Evolutionary conservation across 108 stramenopile genomes (phyloP).

Genomic region (Nannochloropsis salina): DNA sequence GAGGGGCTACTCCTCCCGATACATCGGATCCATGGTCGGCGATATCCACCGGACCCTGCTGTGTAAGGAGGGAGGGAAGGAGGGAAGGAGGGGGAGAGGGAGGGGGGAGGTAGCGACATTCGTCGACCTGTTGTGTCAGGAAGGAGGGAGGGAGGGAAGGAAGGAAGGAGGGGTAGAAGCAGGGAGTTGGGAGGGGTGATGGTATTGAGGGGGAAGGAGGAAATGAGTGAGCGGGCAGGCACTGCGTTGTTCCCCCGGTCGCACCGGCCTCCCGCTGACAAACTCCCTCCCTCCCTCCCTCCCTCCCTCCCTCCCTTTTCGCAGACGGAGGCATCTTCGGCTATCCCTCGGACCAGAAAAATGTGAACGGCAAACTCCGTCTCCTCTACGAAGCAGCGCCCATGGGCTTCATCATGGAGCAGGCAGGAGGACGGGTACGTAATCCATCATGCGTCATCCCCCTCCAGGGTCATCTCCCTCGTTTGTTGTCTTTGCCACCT

Average conservation of each 20-base stretch:
- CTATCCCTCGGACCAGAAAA: constrained; percentile 51
- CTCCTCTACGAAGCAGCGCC: constrained; percentile 74
- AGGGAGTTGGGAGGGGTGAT: background rate
- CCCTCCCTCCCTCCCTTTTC: background rate
- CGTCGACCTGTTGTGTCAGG: background rate
- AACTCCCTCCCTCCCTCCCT: constrained; percentile 2
- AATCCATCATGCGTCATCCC: background rate
- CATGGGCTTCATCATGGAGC: constrained; percentile 78
- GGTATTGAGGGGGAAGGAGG: background rate
- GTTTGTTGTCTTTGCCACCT: background rate
- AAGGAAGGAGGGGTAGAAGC: background rate
- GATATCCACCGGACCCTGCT: constrained; percentile 58
- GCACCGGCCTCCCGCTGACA: background rate
- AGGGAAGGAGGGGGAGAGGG: background rate
- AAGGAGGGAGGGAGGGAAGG: background rate
- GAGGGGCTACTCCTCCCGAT: constrained; percentile 64
- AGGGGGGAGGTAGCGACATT: background rate
- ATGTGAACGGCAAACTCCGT: constrained; percentile 68
- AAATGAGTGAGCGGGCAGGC: background rate
- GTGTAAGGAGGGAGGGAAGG: background rate
- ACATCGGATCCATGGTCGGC: constrained; percentile 64
- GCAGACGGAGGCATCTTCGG: constrained; percentile 57
- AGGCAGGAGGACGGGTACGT: constrained; percentile 22
- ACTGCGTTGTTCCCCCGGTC: background rate
- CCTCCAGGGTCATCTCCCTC: background rate